A percentile compares a stretch with the other conserved stretches of the same genome.
Conservation (phyloP, 1,139 yeast genomes). For the Waltiozyma sp. region DNA sequence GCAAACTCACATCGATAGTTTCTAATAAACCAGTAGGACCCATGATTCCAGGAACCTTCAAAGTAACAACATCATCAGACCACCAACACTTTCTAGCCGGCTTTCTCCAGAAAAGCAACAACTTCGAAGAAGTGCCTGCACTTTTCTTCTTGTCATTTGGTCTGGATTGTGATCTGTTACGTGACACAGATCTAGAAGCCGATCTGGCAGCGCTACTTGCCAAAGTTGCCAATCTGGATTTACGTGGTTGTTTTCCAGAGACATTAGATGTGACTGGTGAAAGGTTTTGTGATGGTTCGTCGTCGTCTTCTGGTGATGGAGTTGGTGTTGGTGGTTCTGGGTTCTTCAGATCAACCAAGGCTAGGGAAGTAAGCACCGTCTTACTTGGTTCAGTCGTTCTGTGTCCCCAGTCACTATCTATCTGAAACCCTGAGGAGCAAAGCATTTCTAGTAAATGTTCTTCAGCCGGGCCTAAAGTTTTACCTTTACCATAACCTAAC, state of each 20-base stretch:
- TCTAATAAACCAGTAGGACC: constrained; percentile 15
- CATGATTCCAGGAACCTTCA: constrained; percentile 33
- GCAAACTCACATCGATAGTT: constrained; percentile 21
- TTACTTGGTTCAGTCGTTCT: constrained; percentile 77
- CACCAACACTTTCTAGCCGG: constrained; percentile 99
- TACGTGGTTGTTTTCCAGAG: constrained; percentile 19
- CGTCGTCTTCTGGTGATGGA: constrained; percentile 4
- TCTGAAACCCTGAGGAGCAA: constrained; percentile 75
- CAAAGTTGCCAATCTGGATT: constrained; percentile 36
- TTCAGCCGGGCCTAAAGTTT: constrained; percentile 79
- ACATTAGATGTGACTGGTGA: constrained; percentile 32
- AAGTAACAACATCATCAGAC: constrained; percentile 57
- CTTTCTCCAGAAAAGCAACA: constrained; percentile 89
- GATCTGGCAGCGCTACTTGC: constrained; percentile 34
- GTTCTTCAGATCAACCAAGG: constrained; percentile 57
- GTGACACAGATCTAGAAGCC: constrained; percentile 34
- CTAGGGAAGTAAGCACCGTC: constrained; percentile 76
- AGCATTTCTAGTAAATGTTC: constrained; percentile 92
- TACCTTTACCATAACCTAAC: constrained; percentile 31
- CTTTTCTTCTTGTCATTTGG: constrained; percentile 19
- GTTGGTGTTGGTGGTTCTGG: constrained; percentile 13
- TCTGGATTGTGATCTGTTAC: constrained; percentile 40
- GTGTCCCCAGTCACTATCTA: constrained; percentile 74
- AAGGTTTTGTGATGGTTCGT: constrained; percentile 22
- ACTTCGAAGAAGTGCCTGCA: constrained; percentile 50